Base-by-base conservation (phyloP, 2,329 filamentous ascomycete genomes). In the Phialemonium atrogriseum region DNA sequence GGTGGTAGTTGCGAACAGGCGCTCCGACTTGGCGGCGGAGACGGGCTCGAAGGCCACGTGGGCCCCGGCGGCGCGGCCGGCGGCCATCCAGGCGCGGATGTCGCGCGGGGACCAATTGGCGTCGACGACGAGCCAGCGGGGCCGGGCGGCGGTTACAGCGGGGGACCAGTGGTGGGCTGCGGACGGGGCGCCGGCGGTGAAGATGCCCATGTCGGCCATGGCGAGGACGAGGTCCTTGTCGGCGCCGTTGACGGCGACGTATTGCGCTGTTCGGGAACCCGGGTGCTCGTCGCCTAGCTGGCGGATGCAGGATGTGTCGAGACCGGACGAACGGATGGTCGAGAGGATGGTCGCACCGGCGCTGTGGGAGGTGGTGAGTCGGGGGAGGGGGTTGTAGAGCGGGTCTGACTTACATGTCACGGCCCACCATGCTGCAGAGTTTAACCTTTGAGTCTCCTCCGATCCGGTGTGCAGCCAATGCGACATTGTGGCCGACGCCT, bases 131-230 rank as follows among this genome's bases (percentile, higher is more conserved):
- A 91, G 65, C 76, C 84, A 91, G 40, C 73, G 73, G n/a, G 79
- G 84, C 44, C 63, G 67, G 10, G 68, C 62, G 4, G 62, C 56
- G 10, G 60, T 54, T 7, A 86, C 59, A 17, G 73, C 62, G 2
- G 74, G 67, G 30, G 69, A 66, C 78, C 80, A 86, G 42, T 70
- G 60, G 7, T n/a, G n/a, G n/a, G n/a, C n/a, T n/a, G 64, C 52
- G 0, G 66, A 55, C 39, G 72, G 69, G 1, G 65, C 62, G 38
- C 70, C 60, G 11, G 59, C 50, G n/a, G 77, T 70, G 28, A 94
- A 73, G 45, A 94, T 89, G 34, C 68, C 73, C 87, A 96, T 95
- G 51, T 96, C 91, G 5, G 89, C 88, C 85, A 95, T 94, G 27
- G 87, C 89, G 40, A 95, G 59, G n/a, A 88, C 70, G 3, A 98